Base-by-base conservation (phyloP, 176 grass and related monocot genomes). In the Areca catechu region DNA sequence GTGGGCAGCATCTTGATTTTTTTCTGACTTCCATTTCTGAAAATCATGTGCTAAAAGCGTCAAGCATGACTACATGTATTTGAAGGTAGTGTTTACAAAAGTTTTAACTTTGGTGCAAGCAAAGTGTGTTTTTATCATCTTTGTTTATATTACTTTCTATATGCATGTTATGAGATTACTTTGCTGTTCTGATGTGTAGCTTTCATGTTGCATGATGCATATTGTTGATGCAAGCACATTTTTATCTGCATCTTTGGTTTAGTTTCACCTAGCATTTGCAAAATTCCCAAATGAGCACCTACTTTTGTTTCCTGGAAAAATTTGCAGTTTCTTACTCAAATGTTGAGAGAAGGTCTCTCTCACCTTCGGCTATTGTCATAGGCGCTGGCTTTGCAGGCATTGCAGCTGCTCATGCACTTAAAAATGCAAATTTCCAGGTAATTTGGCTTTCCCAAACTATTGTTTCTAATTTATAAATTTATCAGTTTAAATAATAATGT, bases 371-470 rank as follows among this genome's bases (percentile, higher is more conserved):
- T 56, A 98, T 98, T 76, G 87, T 98, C 73, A 98, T 98, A 12
- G 93, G 93, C 61, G 66, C 75, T 88, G 93, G 93, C 53, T 98
- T 98, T 85, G 87, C 93, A 70, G 93, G 93, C 53, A 76, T 98
- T 70, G 87, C 87, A 75, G 87, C 93, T 57, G 93, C 93, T 16
- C 68, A 98, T 80, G 87, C 87, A 0, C 83, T 98, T 5, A 83
- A 80, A 60, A 97, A 92, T 76, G 83, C 87, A 4, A 92, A 87
- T 25, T 98, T 98, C 47, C 24, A 88, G 86, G 93, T 95, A 83
- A 29, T 69, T 17, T 29, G 4, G n/a, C n/a, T n/a, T n/a, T 37
- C 54, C 28, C 53, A 23, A 20, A 16, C 24, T 30, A 51, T 5
- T 53, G 21, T 61, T 47, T n/a, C 25, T 77, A 16, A 54, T 6